Conservation (phyloP, 1,284 basidiomycete species). For the Phellopilus nigrolimitatus region DNA sequence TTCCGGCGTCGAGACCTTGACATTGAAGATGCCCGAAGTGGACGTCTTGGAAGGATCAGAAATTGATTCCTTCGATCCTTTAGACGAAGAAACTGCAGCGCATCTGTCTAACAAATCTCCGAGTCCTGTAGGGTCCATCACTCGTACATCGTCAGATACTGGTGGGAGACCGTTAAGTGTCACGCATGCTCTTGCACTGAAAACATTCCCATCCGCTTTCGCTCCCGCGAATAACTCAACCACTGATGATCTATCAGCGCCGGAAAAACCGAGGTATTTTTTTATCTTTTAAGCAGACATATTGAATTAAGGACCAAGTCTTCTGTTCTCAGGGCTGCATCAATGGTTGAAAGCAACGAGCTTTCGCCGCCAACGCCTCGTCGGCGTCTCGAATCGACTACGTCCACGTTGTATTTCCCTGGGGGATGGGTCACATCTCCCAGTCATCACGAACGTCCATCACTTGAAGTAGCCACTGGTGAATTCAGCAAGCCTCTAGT, state of each 20-base stretch:
- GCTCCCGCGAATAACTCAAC: no score
- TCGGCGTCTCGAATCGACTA: constrained; percentile 17
- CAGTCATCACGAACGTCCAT: constrained; percentile 9
- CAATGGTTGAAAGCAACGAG: not conserved
- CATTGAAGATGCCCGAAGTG: constrained; percentile 12
- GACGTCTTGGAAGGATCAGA: constrained; percentile 2
- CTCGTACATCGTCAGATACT: not conserved
- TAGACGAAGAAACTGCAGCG: constrained; percentile 9
- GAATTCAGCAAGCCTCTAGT: constrained; percentile 12
- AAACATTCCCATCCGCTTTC: constrained; percentile 15
- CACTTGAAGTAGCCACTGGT: constrained; percentile 17
- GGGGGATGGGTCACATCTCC: constrained; percentile 16
- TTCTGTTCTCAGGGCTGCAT: not conserved
- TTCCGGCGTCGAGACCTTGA: constrained; percentile 11
- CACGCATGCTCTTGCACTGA: constrained; percentile 13
- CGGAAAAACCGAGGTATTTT: constrained; percentile 6
- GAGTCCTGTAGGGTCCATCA: constrained; percentile 6
- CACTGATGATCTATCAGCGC: not conserved
- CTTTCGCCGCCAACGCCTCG: constrained; percentile 6
- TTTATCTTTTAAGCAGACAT: not conserved
- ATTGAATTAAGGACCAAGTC: not conserved
- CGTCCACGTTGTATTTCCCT: constrained; percentile 15
- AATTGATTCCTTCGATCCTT: constrained; percentile 1
- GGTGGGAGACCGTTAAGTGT: constrained; percentile 4
- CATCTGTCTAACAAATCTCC: constrained; percentile 2